Evolutionary conservation across 495 filamentous ascomycete species (phyloP).

Genomic region (Talaromyces proteolyticus): DNA sequence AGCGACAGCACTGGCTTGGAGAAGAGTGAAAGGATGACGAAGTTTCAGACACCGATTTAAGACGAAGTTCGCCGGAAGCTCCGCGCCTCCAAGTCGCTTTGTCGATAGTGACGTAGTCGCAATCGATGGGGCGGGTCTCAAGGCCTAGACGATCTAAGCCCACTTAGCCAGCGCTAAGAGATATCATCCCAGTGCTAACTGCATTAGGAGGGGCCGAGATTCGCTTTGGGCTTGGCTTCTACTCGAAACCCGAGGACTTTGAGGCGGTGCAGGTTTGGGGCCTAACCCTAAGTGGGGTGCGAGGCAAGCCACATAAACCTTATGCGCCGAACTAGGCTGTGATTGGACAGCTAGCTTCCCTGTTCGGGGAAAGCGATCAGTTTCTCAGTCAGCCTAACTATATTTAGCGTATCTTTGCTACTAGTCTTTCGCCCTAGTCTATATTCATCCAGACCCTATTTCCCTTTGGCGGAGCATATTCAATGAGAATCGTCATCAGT

Average conservation of each 20-base stretch:
- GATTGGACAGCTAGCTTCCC: not conserved
- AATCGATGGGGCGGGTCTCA: not conserved
- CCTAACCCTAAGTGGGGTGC: not conserved
- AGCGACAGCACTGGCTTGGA: not conserved
- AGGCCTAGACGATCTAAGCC: not conserved
- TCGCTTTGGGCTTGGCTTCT: no score
- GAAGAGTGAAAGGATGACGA: not conserved
- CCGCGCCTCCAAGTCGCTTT: not conserved
- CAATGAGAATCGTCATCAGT: no score
- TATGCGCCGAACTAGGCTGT: not conserved
- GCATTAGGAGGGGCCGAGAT: not conserved
- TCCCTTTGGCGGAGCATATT: no score
- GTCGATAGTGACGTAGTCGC: not conserved
- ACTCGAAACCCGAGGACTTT: no score
- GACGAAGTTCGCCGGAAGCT: not conserved
- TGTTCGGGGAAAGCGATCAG: no score
- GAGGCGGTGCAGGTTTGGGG: not conserved
- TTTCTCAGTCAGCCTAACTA: no score
- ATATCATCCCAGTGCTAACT: not conserved
- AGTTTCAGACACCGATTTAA: not conserved
- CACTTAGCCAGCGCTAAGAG: not conserved
- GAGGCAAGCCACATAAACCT: not conserved
- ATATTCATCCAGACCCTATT: no score
- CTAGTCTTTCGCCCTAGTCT: no score
- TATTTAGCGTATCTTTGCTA: no score